phyloP scores from a whole-genome alignment of 192 early-diverging fungal genomes.

The Diversispora eburnea region DNA sequence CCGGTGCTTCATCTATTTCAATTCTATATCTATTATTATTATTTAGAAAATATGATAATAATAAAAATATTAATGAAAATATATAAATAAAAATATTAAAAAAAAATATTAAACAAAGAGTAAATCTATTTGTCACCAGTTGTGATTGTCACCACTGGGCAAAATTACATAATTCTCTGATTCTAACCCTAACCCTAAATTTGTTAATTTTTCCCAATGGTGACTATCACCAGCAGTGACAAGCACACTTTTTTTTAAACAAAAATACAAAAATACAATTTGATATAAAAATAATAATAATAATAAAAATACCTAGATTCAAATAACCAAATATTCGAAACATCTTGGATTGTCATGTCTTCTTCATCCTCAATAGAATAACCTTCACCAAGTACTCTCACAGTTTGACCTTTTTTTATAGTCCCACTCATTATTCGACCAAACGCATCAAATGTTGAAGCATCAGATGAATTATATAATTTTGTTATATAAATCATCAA shows the following conservation, averaged over 20 bases:
- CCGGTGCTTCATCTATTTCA: constrained; percentile 70
- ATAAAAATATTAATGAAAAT: not conserved
- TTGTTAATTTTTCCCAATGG: too few relatives aligned
- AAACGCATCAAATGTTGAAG: constrained; percentile 82
- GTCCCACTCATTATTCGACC: constrained; percentile 95
- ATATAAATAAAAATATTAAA: not conserved
- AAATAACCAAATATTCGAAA: constrained; percentile 70
- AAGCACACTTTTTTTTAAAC: too few relatives aligned
- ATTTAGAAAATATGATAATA: too few relatives aligned
- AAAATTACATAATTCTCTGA: too few relatives aligned
- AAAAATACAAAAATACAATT: too few relatives aligned
- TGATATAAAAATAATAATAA: not conserved
- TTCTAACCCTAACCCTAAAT: too few relatives aligned
- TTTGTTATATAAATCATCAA: constrained; percentile 92
- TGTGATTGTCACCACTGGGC: too few relatives aligned
- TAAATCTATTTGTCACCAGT: too few relatives aligned
- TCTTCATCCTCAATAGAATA: constrained; percentile 93
- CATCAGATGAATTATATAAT: constrained; percentile 83
- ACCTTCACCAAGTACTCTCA: constrained; percentile 89
- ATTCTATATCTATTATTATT: constrained; percentile 63
- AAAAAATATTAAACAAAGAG: not conserved
- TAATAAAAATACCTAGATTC: constrained; percentile 67
- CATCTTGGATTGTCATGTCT: constrained; percentile 84
- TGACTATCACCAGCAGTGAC: too few relatives aligned
- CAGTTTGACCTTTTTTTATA: constrained; percentile 66